Percentiles rank a stretch among this genome's conserved stretches.
phyloP scores from a whole-genome alignment of 441 rosid genomes.

The Erodium moschatum region DNA sequence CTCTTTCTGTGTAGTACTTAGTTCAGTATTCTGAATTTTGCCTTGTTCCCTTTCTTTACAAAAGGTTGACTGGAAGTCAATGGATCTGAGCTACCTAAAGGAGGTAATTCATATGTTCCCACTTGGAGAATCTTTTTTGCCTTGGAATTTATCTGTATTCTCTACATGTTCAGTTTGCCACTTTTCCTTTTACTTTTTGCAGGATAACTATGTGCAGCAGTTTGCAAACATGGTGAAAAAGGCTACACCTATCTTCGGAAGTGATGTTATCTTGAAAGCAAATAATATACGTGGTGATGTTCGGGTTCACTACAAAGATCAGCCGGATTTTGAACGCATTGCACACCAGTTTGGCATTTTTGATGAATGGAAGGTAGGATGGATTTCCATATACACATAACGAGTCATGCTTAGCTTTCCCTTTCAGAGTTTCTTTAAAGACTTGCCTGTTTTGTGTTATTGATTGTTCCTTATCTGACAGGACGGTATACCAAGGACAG shows the following conservation, averaged over 20 bases:
- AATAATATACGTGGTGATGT: slow-evolving; percentile 58
- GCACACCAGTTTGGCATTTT: slow-evolving; percentile 85
- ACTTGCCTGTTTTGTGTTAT: neutral
- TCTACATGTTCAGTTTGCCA: neutral
- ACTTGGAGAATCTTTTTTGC: neutral
- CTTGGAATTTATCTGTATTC: neutral
- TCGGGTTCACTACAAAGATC: slow-evolving; percentile 59
- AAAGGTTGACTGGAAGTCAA: slow-evolving; percentile 86
- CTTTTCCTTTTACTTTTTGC: neutral
- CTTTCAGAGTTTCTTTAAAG: neutral
- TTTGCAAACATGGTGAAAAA: slow-evolving; percentile 53
- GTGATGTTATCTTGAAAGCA: slow-evolving; percentile 57
- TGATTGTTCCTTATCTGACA: slow-evolving; percentile 17
- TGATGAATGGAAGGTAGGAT: slow-evolving; percentile 86
- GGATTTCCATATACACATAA: neutral
- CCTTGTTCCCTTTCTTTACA: slow-evolving; percentile 20
- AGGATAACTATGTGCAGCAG: slow-evolving; percentile 60
- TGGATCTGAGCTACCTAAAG: slow-evolving; percentile 74
- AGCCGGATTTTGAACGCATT: slow-evolving; percentile 59
- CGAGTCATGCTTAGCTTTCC: neutral
- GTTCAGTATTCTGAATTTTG: slow-evolving; percentile 9
- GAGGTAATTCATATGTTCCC: slow-evolving; percentile 41
- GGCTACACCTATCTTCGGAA: slow-evolving; percentile 57
- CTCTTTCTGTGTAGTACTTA: slow-evolving; percentile 17
- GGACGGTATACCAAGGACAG: slow-evolving; percentile 94